Evolutionary conservation across 148 eudicot species (phyloP), one percentile per base, ranked within the genome.

Genomic region (Diospyros kaki): DNA sequence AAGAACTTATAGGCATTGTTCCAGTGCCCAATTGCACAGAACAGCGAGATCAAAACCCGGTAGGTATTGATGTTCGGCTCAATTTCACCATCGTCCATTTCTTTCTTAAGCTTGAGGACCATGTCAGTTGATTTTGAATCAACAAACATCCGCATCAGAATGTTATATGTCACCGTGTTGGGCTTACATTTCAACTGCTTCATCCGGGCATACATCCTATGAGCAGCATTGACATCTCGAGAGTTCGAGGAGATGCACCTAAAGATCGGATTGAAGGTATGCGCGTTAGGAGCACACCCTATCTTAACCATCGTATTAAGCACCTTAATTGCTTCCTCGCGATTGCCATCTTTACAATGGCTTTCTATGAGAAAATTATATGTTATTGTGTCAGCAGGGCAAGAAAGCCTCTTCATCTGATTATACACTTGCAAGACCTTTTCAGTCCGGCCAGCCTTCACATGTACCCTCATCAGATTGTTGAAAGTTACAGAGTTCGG

Each of bases 11-110:
- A 85, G 0, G 97, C 98, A 78, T 92, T 87, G 68, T 93, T 86
- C 97, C 97, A 95, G 54, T 95, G 98, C 75, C 98, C 98, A 96
- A 89, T 95, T 43, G 72, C 82, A 78, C 94, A 87, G 73, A 81
- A 95, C 86, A 95, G 82, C 2, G 89, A 73, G 41, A 95, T 89
- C 65, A 94, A 62, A 74, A 85, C 83, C 87, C 60, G 79, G 39
- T 85, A 95, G 44, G 92, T 95, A 79, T 89, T 89, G 82, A 89
- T 86, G 79, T 92, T 92, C 43, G 96, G 89, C 85, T 95, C 98
- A 2, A 90, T 71, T 15, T 81, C 84, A 50, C 69, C 76, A 46
- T 87, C 91, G 50, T 86, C 90, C 98, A 95, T 95, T 66, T 95
- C 98, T 74, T 84, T 83, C 88, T 88, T 92, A n/a, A 95, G 82